Evolutionary conservation across 495 filamentous ascomycete genomes (phyloP).

Genomic region (Clohesyomyces aquaticus): DNA sequence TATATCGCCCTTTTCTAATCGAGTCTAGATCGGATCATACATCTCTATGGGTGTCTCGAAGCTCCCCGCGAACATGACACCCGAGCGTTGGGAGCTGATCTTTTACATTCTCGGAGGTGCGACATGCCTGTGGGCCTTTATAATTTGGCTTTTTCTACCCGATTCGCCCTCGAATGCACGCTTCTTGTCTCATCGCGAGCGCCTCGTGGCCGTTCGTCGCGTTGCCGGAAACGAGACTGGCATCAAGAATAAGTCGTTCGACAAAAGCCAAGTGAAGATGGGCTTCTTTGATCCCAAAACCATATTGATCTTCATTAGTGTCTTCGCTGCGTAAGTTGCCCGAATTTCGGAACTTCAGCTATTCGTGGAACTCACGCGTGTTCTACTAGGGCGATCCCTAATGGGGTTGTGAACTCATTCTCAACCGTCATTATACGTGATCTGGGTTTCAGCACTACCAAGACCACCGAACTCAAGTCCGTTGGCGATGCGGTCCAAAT

Average conservation of each 20-base stretch:
- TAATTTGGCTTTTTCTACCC: constrained; percentile 46
- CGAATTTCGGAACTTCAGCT: too few species aligned
- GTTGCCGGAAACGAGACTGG: constrained; percentile 41
- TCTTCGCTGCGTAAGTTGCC: too few species aligned
- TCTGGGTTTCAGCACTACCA: constrained; percentile 34
- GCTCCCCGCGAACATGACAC: constrained; percentile 15
- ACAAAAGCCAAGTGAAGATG: constrained; percentile 7
- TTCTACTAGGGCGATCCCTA: constrained; percentile 20
- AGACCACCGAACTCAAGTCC: constrained; percentile 37
- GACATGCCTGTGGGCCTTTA: constrained; percentile 51
- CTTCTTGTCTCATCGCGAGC: constrained; percentile 36
- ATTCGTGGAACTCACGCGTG: too few species aligned
- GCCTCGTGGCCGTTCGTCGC: constrained; percentile 37
- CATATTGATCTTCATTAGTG: constrained; percentile 1
- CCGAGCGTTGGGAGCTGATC: constrained; percentile 39
- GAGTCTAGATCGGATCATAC: background rate
- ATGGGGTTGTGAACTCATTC: constrained; percentile 41
- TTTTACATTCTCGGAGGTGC: constrained; percentile 52
- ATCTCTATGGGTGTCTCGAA: background rate
- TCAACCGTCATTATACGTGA: constrained; percentile 40
- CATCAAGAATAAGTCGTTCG: constrained; percentile 41
- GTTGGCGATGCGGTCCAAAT: constrained; percentile 40
- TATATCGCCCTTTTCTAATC: too few species aligned
- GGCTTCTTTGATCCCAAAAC: constrained; percentile 15
- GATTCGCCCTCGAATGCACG: constrained; percentile 59